Evolutionary conservation across 495 filamentous ascomycete species (phyloP).

Genomic region (Pseudoneurospora amorphoporcata): DNA sequence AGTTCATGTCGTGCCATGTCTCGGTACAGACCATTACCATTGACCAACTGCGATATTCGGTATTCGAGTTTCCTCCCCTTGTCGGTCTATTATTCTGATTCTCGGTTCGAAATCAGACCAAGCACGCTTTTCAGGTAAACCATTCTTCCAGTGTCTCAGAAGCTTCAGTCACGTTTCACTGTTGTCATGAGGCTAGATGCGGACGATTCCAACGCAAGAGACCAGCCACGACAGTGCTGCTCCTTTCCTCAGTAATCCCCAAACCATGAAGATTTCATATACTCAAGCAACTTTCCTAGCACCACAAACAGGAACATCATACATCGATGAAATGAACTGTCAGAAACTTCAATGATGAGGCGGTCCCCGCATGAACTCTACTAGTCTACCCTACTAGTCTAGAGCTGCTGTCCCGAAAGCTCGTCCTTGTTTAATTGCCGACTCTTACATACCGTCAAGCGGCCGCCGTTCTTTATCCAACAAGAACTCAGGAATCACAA

Average conservation of each 20-base stretch:
- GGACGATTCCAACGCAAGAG: background rate
- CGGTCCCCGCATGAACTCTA: background rate
- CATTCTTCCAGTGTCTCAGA: background rate
- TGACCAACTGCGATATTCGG: background rate
- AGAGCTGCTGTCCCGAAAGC: background rate
- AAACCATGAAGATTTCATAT: no score
- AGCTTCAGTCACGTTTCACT: background rate
- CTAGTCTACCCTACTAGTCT: background rate
- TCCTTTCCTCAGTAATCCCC: background rate
- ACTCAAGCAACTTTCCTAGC: background rate
- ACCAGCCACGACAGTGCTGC: background rate
- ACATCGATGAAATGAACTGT: background rate
- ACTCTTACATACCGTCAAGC: background rate
- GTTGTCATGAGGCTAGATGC: background rate
- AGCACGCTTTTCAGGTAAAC: no score
- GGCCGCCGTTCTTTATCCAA: background rate
- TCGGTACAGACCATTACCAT: background rate
- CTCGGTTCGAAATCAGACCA: background rate
- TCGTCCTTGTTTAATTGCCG: background rate
- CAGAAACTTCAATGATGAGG: background rate
- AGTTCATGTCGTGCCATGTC: background rate
- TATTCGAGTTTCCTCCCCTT: no score
- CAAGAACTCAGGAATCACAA: background rate
- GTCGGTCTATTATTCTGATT: background rate
- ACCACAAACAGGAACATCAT: no score